Conservation (phyloP, 495 filamentous ascomycete species). For the Chaetomidium leptoderma region DNA sequence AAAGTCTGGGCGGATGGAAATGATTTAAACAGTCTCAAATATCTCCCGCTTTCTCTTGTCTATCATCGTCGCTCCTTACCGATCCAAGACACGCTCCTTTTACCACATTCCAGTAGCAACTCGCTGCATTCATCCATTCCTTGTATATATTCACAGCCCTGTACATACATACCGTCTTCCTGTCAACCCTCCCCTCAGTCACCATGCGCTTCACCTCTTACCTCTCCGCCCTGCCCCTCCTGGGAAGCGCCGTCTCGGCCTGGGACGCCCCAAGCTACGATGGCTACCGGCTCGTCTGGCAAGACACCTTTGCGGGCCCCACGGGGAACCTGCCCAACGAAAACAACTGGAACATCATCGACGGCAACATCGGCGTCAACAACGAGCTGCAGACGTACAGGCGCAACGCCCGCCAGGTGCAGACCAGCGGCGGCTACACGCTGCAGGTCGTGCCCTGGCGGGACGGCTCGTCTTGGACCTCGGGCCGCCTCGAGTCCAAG, state of each 20-base stretch:
- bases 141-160: not conserved
- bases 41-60: not conserved
- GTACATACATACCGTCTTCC: not conserved
- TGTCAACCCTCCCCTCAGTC: not conserved
- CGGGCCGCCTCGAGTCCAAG: conserved; percentile 45
- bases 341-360: conserved; percentile 43
- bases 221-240: conserved; percentile 12
- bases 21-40: conserved; percentile 1
- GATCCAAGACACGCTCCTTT: conserved; percentile 8
- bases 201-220: conserved; percentile 23
- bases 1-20: not conserved
- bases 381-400: conserved; percentile 45
- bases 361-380: conserved; percentile 37
- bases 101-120: not conserved
- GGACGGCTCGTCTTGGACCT: conserved; percentile 41
- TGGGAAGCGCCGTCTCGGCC: conserved; percentile 25
- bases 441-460: conserved; percentile 45
- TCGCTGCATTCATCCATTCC: not conserved
- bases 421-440: conserved; percentile 41
- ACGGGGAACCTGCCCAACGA: conserved; percentile 29
- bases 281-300: conserved; percentile 36
- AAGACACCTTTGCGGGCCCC: conserved; percentile 38
- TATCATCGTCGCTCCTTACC: conserved; percentile 3
- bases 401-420: conserved; percentile 34
- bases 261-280: conserved; percentile 31